Conservation (phyloP, 2,329 filamentous ascomycete species). For the Microascus cirrosus region DNA sequence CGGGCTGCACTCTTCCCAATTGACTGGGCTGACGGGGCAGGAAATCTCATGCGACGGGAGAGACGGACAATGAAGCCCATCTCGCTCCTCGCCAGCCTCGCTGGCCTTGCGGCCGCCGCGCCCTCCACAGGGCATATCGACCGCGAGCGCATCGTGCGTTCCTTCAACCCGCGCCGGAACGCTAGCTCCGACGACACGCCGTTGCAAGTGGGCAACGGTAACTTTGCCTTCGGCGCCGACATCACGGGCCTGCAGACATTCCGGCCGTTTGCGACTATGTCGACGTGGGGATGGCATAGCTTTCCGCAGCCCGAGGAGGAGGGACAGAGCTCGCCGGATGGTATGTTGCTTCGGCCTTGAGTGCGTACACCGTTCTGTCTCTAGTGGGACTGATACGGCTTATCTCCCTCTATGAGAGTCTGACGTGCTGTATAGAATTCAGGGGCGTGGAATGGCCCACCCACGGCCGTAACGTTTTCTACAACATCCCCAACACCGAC, state of each 20-base stretch:
- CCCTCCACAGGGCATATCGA: not conserved
- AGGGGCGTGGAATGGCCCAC: conserved; percentile 19
- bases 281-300: conserved; percentile 38
- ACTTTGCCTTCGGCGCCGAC: conserved; percentile 35
- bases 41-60: not conserved
- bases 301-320: conserved; percentile 28
- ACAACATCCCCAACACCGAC: conserved; percentile 22
- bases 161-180: conserved; percentile 2
- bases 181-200: conserved; percentile 24
- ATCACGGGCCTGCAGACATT: conserved; percentile 35
- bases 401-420: not conserved
- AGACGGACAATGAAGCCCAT: not conserved
- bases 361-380: not conserved
- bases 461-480: conserved; percentile 23
- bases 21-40: not conserved
- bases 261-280: conserved; percentile 32
- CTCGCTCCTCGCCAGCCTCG: not conserved
- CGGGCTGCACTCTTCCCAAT: too few relatives aligned
- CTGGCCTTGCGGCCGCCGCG: not conserved
- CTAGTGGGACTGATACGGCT: not conserved
- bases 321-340: not conserved
- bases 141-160: conserved; percentile 1
- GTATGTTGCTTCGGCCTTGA: not conserved
- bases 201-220: conserved; percentile 37
- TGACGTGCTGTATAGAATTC: conserved; percentile 13